Evolutionary conservation across 1,284 basidiomycete species (phyloP).

Genomic region (Coriolopsis trogii): DNA sequence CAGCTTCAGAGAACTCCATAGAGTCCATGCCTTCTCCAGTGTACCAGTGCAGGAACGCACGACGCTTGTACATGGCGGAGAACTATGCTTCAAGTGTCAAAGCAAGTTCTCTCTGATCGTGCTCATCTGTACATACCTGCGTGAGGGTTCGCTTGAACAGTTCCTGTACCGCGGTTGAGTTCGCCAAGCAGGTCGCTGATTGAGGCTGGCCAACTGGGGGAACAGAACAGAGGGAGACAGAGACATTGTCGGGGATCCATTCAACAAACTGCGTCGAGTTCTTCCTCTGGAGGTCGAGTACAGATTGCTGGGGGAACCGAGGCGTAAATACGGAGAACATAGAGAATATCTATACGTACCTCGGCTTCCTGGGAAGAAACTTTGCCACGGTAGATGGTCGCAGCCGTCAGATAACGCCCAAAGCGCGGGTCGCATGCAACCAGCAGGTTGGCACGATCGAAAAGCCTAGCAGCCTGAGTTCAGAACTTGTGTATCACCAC

Average conservation of each 20-base stretch:
- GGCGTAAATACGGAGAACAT: neutral
- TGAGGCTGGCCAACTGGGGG: slow-evolving; percentile 81
- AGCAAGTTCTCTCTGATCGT: neutral
- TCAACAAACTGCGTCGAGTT: slow-evolving; percentile 80
- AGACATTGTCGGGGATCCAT: slow-evolving; percentile 88
- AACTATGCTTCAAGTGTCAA: slow-evolving; percentile 53
- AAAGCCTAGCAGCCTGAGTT: slow-evolving; percentile 49
- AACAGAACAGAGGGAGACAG: slow-evolving; percentile 79
- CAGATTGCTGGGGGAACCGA: slow-evolving; percentile 39
- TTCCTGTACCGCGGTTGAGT: slow-evolving; percentile 90
- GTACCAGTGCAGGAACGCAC: slow-evolving; percentile 92
- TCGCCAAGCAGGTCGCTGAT: slow-evolving; percentile 79
- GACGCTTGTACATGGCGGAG: slow-evolving; percentile 78
- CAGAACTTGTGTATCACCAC: neutral
- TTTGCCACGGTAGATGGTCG: slow-evolving; percentile 86
- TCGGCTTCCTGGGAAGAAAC: slow-evolving; percentile 81
- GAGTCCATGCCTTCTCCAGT: slow-evolving; percentile 90
- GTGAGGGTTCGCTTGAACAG: slow-evolving; percentile 82
- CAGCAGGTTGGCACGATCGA: slow-evolving; percentile 79
- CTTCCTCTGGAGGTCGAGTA: slow-evolving; percentile 65
- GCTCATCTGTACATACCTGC: slow-evolving; percentile 43
- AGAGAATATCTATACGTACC: neutral
- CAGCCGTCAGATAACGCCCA: slow-evolving; percentile 87
- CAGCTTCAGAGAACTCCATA: slow-evolving; percentile 92
- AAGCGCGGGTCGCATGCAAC: slow-evolving; percentile 86